A percentile compares a stretch with the other conserved stretches of the same genome.
These are phyloP conservation scores for Pythium grandisporangium DNA, from an alignment of 352 stramenopile genomes.

Conservation along the genomic window DNA sequence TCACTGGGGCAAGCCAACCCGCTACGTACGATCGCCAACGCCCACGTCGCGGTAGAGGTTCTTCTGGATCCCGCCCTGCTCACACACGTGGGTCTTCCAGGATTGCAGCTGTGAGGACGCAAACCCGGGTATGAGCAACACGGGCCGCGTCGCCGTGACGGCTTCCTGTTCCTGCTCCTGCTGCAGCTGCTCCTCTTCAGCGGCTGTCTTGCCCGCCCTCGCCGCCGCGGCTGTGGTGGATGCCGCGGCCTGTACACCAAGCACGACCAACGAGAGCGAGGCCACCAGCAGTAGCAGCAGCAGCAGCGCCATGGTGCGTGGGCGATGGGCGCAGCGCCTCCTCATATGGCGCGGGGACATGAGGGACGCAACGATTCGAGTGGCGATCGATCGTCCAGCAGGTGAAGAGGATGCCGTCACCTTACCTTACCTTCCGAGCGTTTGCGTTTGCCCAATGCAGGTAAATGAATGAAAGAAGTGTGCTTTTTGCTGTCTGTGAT, in stretches of 20 bases:
- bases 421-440: too few relatives aligned
- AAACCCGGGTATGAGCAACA: slow-evolving; percentile 71
- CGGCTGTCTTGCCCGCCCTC: too few relatives aligned
- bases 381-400: too few relatives aligned
- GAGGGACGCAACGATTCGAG: too few relatives aligned
- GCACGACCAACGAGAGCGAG: not conserved
- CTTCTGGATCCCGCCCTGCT: slow-evolving; percentile 56
- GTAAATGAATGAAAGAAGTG: too few relatives aligned
- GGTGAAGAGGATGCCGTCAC: too few relatives aligned
- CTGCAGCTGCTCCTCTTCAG: too few relatives aligned
- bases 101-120: slow-evolving; percentile 70
- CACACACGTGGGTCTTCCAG: slow-evolving; percentile 50
- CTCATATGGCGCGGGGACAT: too few relatives aligned
- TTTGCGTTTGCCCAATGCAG: too few relatives aligned
- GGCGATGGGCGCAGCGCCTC: too few relatives aligned
- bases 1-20: not conserved
- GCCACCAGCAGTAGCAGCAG: not conserved
- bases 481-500: too few relatives aligned
- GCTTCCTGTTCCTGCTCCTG: too few relatives aligned
- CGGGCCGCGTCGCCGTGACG: slow-evolving; percentile 22
- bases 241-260: not conserved
- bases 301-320: slow-evolving; percentile 2
- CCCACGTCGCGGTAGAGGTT: slow-evolving; percentile 73
- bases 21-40: slow-evolving; percentile 57
- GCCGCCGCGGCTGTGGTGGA: slow-evolving; percentile 8